Conservation (phyloP, 2,329 filamentous ascomycete genomes). For the Cladosporium sp. region DNA sequence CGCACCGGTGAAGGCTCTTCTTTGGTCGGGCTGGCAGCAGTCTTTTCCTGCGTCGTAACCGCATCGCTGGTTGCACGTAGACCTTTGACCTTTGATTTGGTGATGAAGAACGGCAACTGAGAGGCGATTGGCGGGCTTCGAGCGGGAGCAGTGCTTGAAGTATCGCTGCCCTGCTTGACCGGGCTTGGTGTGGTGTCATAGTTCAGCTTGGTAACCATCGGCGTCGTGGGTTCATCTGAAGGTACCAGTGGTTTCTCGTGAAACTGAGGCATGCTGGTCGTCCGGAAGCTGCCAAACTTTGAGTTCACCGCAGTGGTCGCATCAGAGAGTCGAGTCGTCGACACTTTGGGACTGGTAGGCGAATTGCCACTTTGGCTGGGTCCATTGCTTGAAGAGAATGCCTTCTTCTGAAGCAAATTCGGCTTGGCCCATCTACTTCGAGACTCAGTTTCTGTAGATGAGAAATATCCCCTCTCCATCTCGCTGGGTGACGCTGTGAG, state of each 20-base stretch:
- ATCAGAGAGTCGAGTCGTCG: slow-evolving; percentile 13
- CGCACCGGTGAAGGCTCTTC: slow-evolving; percentile 62
- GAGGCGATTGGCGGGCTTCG: slow-evolving; percentile 31
- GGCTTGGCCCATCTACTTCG: slow-evolving; percentile 62
- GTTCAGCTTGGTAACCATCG: slow-evolving; percentile 55
- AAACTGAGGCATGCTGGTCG: slow-evolving; percentile 24
- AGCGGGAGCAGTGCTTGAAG: slow-evolving; percentile 33
- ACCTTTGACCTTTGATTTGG: slow-evolving; percentile 55
- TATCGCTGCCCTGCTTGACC: slow-evolving; percentile 40
- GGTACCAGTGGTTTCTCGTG: slow-evolving; percentile 35
- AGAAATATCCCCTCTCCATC: slow-evolving; percentile 88
- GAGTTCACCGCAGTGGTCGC: slow-evolving; percentile 21
- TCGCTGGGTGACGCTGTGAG: slow-evolving; percentile 45
- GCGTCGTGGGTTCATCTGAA: slow-evolving; percentile 40
- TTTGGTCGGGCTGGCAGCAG: slow-evolving; percentile 39
- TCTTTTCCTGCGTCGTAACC: slow-evolving; percentile 53
- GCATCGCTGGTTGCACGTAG: slow-evolving; percentile 80
- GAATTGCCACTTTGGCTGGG: neutral
- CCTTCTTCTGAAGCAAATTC: slow-evolving; percentile 70
- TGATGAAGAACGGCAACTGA: slow-evolving; percentile 18
- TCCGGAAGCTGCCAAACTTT: slow-evolving; percentile 24
- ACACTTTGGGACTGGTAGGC: slow-evolving; percentile 17
- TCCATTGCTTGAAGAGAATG: slow-evolving; percentile 30
- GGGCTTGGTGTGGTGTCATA: slow-evolving; percentile 38
- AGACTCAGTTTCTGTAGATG: slow-evolving; percentile 76